Percentiles rank a stretch among this genome's conserved stretches.
Evolutionary conservation across 345 rosid species (phyloP).

Genomic region (Boechera stricta): DNA sequence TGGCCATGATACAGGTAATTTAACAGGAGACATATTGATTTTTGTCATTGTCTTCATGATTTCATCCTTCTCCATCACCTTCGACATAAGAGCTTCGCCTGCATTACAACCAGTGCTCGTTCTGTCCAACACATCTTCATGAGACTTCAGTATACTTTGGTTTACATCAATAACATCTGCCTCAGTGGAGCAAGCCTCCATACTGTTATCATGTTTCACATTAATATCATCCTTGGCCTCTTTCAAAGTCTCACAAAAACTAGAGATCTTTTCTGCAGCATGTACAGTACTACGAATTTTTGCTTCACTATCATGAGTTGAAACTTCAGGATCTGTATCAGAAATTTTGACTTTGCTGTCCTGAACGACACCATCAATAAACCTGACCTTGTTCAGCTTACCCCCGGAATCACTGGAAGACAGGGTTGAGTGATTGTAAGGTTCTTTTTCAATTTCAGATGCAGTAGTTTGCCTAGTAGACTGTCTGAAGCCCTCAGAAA

Average conservation of each 20-base stretch:
- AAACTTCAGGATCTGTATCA: constrained; percentile 31
- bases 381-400: constrained; percentile 8
- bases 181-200: constrained; percentile 32
- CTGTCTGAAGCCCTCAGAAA: constrained; percentile 48
- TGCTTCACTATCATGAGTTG: constrained; percentile 29
- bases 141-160: constrained; percentile 35
- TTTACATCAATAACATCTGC: constrained; percentile 40
- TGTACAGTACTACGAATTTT: constrained; percentile 37
- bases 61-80: constrained; percentile 63
- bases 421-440: constrained; percentile 36
- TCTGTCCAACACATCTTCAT: constrained; percentile 46
- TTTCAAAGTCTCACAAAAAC: constrained; percentile 42
- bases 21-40: constrained; percentile 41
- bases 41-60: constrained; percentile 54
- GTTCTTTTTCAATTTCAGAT: constrained; percentile 39
- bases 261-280: constrained; percentile 44
- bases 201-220: constrained; percentile 18
- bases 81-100: constrained; percentile 43
- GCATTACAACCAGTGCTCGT: constrained; percentile 45
- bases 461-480: constrained; percentile 43
- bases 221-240: constrained; percentile 33
- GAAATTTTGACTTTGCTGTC: constrained; percentile 20
- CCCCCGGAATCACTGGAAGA: constrained; percentile 39
- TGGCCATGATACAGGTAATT: constrained; percentile 27
- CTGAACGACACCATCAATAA: constrained; percentile 27